Percentiles rank a stretch among this genome's conserved stretches.
Evolutionary conservation across 202 grass and related monocot genomes (phyloP).

Genomic region (Setaria viridis): DNA sequence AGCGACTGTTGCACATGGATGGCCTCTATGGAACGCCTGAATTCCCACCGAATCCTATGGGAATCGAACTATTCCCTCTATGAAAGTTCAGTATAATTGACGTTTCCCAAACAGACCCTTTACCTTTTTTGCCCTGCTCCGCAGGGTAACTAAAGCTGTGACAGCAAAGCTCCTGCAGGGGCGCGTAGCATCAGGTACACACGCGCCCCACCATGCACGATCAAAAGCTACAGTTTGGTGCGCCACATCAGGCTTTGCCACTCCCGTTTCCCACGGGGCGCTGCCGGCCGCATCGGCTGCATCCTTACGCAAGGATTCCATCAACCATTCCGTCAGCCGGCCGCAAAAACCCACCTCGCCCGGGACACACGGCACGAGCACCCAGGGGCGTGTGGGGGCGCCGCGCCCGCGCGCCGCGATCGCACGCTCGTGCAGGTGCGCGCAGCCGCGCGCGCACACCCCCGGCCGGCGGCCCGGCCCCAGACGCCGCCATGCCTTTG

Average conservation of each 20-base stretch:
- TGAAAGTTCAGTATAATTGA: constrained; percentile 1
- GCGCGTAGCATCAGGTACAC: not conserved
- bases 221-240: constrained; percentile 45
- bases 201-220: constrained; percentile 36
- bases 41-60: not conserved
- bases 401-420: too few species aligned
- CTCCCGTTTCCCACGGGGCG: constrained; percentile 23
- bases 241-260: constrained; percentile 1
- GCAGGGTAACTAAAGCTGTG: constrained; percentile 29
- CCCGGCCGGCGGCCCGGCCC: not conserved
- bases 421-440: not conserved
- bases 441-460: not conserved
- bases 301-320: constrained; percentile 68
- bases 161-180: not conserved
- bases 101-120: not conserved
- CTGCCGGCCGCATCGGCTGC: constrained; percentile 23
- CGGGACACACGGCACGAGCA: not conserved
- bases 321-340: constrained; percentile 67
- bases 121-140: not conserved
- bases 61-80: not conserved
- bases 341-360: constrained; percentile 28
- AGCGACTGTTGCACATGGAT: not conserved
- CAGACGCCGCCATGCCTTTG: constrained; percentile 17
- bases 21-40: not conserved
- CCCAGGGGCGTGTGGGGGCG: not conserved